These are phyloP conservation scores for Diaporthe citrichinensis DNA, from an alignment of 2,329 filamentous ascomycete species.

Conservation along the genomic window DNA sequence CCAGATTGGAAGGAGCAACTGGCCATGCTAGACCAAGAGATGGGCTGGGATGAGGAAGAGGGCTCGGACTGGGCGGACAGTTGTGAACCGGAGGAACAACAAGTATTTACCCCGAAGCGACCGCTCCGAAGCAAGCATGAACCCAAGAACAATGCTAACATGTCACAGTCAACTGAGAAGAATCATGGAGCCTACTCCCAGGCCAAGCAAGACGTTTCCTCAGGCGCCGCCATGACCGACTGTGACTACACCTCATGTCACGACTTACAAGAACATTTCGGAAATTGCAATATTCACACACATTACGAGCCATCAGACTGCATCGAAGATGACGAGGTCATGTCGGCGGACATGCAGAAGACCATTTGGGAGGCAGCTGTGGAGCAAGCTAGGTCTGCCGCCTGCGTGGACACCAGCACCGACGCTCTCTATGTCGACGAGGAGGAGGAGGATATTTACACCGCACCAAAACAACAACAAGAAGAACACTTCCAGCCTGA, in stretches of 20 bases:
- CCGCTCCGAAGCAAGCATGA: background rate
- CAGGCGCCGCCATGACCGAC: background rate
- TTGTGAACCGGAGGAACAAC: background rate
- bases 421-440: background rate
- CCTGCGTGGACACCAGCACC: background rate
- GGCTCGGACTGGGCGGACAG: background rate
- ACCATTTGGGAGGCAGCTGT: background rate
- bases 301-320: background rate
- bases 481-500: too few species aligned
- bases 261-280: background rate
- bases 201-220: background rate
- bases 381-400: background rate
- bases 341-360: background rate
- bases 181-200: background rate
- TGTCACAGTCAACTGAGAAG: background rate
- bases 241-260: too few species aligned
- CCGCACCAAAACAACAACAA: background rate
- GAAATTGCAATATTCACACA: background rate
- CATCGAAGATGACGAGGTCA: background rate
- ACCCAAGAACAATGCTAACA: background rate
- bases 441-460: too few species aligned
- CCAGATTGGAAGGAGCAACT: slow-evolving; percentile 2
- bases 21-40: background rate
- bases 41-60: background rate
- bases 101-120: background rate